Base-by-base conservation (phyloP, 2,329 filamentous ascomycete genomes). In the Exophiala alcalophila region DNA sequence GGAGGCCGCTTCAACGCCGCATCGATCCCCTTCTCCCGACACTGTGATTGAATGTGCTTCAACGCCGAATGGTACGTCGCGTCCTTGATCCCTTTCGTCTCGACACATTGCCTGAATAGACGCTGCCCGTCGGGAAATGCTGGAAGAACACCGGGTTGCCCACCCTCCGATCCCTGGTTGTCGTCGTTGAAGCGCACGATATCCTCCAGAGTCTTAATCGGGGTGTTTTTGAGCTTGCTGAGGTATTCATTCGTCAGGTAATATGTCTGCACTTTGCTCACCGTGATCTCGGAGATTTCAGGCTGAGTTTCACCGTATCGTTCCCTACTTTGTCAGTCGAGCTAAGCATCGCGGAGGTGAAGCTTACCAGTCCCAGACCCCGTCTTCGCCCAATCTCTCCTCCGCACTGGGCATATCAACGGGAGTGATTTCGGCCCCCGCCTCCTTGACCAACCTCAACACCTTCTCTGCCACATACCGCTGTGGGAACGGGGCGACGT, bases 401-500 rank as follows among this genome's bases (percentile, higher is more conserved):
- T 57, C 55, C 1, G 56, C 56, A 29, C 55, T 58, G 8, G 57
- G 57, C 50, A 60, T 57, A 4, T 61, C 54, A 15, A 54, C 50
- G 2, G 40, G 31, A 7, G 57, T 44, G 9, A 62, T 56, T 12
- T 55, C 44, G 20, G 55, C 59, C 6, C 71, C 71, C 3, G 65
- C 65, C 8, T 54, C 47, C 40, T 61, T 33, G 15, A 73, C 60
- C 7, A 65, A 42, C 0, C 59, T 47, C n/a, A 72, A 54, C 8
- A 57, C 39, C 27, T 40, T 55, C 10, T 65, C 55, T 3, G 72
- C 61, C 2, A 61, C 59, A 0, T 52, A 34, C 37, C 62, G 58
- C 38, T 72, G 65, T n/a, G 65, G 64, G 11, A 47, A 39, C 26
- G 66, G 63, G 0, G 69, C 66, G 28, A 65, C 58, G 0, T 63